Conservation (phyloP, 495 filamentous ascomycete genomes). For the Penicillium parvum region DNA sequence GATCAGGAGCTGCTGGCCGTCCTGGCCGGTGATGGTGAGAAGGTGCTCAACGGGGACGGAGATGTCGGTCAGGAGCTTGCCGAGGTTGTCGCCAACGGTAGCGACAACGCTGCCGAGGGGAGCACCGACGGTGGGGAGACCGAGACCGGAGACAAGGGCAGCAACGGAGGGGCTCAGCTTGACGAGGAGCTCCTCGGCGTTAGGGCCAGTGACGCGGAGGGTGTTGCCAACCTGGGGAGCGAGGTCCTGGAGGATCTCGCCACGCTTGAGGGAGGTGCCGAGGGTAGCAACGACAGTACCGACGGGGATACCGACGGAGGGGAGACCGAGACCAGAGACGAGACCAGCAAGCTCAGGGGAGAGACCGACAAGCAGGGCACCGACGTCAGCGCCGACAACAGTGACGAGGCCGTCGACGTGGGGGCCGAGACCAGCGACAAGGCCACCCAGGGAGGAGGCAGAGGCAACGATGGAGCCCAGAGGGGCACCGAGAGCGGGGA, state of each 20-base stretch:
- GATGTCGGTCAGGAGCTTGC: conserved; percentile 37
- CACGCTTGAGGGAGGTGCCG: conserved; percentile 25
- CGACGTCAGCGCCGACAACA: conserved; percentile 27
- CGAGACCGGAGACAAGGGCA: conserved; percentile 27
- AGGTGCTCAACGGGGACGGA: conserved; percentile 26
- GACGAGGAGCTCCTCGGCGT: conserved; percentile 31
- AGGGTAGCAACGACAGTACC: conserved; percentile 22
- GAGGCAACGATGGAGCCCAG: conserved; percentile 26
- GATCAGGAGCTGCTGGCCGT: conserved; percentile 33
- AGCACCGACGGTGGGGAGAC: conserved; percentile 24
- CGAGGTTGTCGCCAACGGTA: conserved; percentile 25
- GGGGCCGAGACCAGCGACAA: conserved; percentile 29
- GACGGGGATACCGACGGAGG: conserved; percentile 25
- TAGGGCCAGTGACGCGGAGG: conserved; percentile 31
- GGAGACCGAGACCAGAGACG: conserved; percentile 30
- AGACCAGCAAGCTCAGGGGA: conserved; percentile 32
- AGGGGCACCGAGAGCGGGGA: conserved; percentile 19
- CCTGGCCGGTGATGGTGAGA: conserved; percentile 31
- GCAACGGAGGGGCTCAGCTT: conserved; percentile 31
- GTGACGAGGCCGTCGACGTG: conserved; percentile 28
- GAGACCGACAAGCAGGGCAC: conserved; percentile 29
- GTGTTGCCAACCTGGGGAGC: conserved; percentile 26
- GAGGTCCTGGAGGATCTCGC: conserved; percentile 32
- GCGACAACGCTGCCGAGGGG: conserved; percentile 28
- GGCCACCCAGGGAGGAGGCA: conserved; percentile 26